Percentiles rank a stretch among this genome's conserved stretches.
phyloP scores from a whole-genome alignment of 2,329 filamentous ascomycete species.

The Alternaria gaisen region DNA sequence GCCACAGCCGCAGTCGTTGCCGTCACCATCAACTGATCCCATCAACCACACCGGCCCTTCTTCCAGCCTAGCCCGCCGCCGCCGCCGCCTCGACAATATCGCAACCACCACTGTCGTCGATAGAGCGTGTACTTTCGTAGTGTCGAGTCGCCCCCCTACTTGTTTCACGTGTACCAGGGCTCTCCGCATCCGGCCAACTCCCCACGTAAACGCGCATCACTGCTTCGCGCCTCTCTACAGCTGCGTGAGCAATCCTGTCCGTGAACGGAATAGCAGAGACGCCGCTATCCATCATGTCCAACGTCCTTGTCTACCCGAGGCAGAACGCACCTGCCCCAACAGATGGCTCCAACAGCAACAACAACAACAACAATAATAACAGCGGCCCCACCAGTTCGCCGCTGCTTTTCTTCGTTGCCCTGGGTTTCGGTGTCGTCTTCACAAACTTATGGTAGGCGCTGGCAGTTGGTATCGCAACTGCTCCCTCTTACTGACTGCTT shows the following conservation, averaged over 20 bases:
- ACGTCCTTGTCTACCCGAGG: neutral
- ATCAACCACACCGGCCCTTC: neutral
- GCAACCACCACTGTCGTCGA: neutral
- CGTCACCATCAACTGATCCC: constrained; percentile 32
- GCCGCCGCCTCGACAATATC: constrained; percentile 1
- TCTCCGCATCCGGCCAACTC: constrained; percentile 17
- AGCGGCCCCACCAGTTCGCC: constrained; percentile 73
- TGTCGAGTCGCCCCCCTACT: constrained; percentile 1
- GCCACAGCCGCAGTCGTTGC: constrained; percentile 38
- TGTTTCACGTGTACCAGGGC: constrained; percentile 10
- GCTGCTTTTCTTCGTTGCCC: constrained; percentile 89
- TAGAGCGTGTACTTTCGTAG: constrained; percentile 1
- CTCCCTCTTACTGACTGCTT: constrained; percentile 31
- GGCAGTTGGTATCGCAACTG: neutral
- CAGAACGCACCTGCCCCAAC: constrained; percentile 11
- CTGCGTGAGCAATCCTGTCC: neutral
- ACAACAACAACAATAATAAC: constrained; percentile 41
- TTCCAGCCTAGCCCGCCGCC: constrained; percentile 2
- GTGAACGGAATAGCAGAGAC: constrained; percentile 20
- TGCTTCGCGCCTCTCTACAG: constrained; percentile 2
- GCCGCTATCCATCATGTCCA: constrained; percentile 19
- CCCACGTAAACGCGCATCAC: neutral
- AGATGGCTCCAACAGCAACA: constrained; percentile 20
- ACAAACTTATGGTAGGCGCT: constrained; percentile 87
- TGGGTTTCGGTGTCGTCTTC: constrained; percentile 97